phyloP scores from a whole-genome alignment of 2,329 filamentous ascomycete genomes.

The Epichloe aotearoae region DNA sequence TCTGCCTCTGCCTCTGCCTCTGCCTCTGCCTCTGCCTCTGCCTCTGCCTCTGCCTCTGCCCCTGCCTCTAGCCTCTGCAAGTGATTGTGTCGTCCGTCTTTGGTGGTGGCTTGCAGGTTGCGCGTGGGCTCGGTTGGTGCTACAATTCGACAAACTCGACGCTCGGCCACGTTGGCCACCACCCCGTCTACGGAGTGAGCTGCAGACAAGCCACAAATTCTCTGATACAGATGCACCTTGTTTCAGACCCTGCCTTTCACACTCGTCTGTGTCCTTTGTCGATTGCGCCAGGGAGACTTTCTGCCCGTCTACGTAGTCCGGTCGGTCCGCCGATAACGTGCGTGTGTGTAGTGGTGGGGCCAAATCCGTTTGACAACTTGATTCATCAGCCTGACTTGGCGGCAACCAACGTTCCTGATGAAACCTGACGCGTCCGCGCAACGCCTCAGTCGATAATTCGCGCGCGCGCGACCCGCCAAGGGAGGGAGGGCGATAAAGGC shows the following conservation, averaged over 20 bases:
- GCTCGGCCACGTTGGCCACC: neutral
- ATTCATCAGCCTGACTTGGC: neutral
- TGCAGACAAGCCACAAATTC: neutral
- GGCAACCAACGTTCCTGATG: neutral
- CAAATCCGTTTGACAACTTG: neutral
- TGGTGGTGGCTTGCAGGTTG: neutral
- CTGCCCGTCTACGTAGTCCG: too few species aligned
- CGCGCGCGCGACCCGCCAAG: neutral
- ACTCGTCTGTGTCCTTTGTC: too few species aligned
- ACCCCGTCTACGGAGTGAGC: neutral
- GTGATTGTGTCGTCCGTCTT: neutral
- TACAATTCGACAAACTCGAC: neutral
- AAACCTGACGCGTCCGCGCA: neutral
- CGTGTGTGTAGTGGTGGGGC: neutral
- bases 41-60: too few species aligned
- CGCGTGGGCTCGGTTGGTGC: too few species aligned
- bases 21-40: too few species aligned
- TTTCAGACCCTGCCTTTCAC: neutral
- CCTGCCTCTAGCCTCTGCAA: neutral
- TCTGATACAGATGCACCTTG: neutral
- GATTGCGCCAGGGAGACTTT: too few species aligned
- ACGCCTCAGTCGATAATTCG: neutral
- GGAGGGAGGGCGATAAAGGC: neutral
- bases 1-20: neutral
- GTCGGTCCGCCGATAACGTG: too few species aligned